Evolutionary conservation across 106 monocot species (phyloP), one percentile per base, ranked within the genome.

Genomic region (Dendrobium huoshanense): DNA sequence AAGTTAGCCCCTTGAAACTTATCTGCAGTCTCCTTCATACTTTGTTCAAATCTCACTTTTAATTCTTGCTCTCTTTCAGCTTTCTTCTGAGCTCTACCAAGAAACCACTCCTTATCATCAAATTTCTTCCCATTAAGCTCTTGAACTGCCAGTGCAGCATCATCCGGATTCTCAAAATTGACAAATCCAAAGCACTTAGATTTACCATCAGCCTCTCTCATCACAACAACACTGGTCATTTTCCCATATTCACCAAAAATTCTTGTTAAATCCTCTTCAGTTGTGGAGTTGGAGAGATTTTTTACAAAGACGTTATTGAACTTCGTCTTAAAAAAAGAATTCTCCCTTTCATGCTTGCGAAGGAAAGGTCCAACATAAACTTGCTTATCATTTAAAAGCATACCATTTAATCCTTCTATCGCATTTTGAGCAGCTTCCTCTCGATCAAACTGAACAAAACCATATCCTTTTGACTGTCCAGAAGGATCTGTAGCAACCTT

Each of bases 401-500:
- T 90, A 77, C 88, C 90, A 86, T 90, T 90, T 24, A 90, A 73
- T 77, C 88, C 81, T 2, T 80, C 82, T 79, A 90, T 90, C 25
- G 90, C 90, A 77, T 54, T 82, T 73, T 83, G 83, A 31, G 90
- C 90, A 41, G 87, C 85, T 77, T 86, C 88, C n/a, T 88, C 88
- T 18, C 81, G 81, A 0, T 90, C 90, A 84, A 82, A 90, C 70
- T 90, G 90, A 56, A 90, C 90, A 84, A 88, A 90, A 7, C 90
- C 90, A 82, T 90, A 90, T 5, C 90, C 90, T 77, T 90, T 90
- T 24, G 90, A 90, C 75, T 88, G 87, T 25, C 90, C 91, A 78
- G 86, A 86, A 41, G 55, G 9, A 88, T 91, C 91, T 5, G 75
- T 88, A 27, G 91, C 91, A 79, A 91, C 78, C 80, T 91, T 91